Conservation (phyloP, 257 asterid genomes). For the Nyctanthes arbortristis region DNA sequence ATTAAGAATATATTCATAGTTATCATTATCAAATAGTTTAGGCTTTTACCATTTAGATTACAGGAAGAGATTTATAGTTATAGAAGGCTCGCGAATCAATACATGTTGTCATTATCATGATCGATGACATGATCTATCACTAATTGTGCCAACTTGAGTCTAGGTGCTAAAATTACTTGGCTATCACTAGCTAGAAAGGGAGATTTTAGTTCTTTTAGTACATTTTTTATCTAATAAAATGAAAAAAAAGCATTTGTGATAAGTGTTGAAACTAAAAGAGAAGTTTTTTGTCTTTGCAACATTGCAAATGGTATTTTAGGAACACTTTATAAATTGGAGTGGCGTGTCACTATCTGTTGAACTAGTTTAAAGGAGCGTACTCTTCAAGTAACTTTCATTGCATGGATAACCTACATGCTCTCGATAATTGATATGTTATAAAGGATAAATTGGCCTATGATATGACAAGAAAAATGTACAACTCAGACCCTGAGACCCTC, state of each 20-base stretch:
- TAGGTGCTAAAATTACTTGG: constrained; percentile 18
- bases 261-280: background rate
- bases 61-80: background rate
- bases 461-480: too few species aligned
- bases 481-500: too few species aligned
- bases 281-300: background rate
- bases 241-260: background rate
- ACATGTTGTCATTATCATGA: too few species aligned
- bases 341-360: too few species aligned
- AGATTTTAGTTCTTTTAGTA: background rate
- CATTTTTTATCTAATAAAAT: background rate
- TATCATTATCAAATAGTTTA: background rate
- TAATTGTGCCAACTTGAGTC: background rate
- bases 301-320: background rate
- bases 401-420: too few species aligned
- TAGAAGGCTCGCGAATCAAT: background rate
- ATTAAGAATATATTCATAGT: constrained; percentile 19
- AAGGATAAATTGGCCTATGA: too few species aligned
- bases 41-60: background rate
- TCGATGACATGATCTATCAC: too few species aligned
- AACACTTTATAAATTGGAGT: background rate
- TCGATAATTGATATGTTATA: too few species aligned
- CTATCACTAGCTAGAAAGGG: constrained; percentile 11
- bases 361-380: too few species aligned
- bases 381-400: too few species aligned